These are phyloP conservation scores for Ascochyta fabae DNA, from an alignment of 2,329 filamentous ascomycete species.

Conservation along the genomic window DNA sequence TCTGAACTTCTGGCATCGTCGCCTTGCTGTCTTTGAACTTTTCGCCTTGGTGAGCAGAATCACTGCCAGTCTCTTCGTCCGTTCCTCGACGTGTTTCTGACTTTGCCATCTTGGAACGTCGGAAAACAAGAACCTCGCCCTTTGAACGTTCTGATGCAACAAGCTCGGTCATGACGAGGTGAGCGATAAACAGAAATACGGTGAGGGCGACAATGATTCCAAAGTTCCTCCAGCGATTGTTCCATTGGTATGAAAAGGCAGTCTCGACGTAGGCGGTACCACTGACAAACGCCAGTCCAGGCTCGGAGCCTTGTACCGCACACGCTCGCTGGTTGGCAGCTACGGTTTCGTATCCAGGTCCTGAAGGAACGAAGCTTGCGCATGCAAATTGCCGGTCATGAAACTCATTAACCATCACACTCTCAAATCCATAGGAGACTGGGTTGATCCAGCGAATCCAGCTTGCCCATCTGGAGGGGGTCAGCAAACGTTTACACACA, in stretches of 20 bases:
- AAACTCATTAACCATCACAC: slow-evolving; percentile 76
- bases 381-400: slow-evolving; percentile 31
- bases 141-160: slow-evolving; percentile 67
- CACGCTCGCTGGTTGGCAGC: slow-evolving; percentile 42
- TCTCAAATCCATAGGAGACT: slow-evolving; percentile 77
- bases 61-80: slow-evolving; percentile 48
- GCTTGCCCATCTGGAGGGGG: slow-evolving; percentile 41
- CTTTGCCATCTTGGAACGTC: slow-evolving; percentile 46
- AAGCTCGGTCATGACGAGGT: slow-evolving; percentile 67
- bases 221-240: slow-evolving; percentile 62
- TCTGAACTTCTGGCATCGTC: slow-evolving; percentile 36
- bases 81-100: slow-evolving; percentile 32
- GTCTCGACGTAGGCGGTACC: slow-evolving; percentile 44
- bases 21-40: slow-evolving; percentile 35
- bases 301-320: slow-evolving; percentile 43
- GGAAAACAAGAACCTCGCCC: slow-evolving; percentile 72
- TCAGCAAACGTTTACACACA: slow-evolving; percentile 1
- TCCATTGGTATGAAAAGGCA: slow-evolving; percentile 43
- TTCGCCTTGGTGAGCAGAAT: slow-evolving; percentile 37
- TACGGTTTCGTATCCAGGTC: slow-evolving; percentile 44
- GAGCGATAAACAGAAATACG: slow-evolving; percentile 65
- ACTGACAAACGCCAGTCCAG: slow-evolving; percentile 42
- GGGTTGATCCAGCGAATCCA: slow-evolving; percentile 73
- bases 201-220: slow-evolving; percentile 70
- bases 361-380: slow-evolving; percentile 48